Percentiles rank a stretch among this genome's conserved stretches.
Evolutionary conservation across 495 filamentous ascomycete genomes (phyloP).

Genomic region (Penicillium bialowiezense): DNA sequence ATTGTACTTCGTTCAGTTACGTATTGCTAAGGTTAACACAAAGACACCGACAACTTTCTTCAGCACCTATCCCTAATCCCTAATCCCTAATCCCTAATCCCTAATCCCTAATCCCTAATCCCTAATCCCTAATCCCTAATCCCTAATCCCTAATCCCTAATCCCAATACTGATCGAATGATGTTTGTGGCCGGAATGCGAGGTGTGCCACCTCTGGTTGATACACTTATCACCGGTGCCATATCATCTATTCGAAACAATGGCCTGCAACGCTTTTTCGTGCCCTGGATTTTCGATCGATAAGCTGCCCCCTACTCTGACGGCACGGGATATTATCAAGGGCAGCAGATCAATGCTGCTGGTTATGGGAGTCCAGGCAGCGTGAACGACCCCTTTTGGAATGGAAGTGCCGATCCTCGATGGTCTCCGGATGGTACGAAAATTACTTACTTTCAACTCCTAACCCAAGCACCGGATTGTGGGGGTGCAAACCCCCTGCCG

Average conservation of each 20-base stretch:
- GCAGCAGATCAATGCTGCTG: constrained; percentile 7
- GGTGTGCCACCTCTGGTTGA: constrained; percentile 20
- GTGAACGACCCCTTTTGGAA: constrained; percentile 26
- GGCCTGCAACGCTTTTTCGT: constrained; percentile 21
- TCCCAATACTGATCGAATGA: constrained; percentile 16
- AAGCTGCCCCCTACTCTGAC: neutral
- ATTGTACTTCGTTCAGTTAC: too few relatives aligned
- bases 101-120: too few relatives aligned
- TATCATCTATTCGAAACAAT: constrained; percentile 22
- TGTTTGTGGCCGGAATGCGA: constrained; percentile 24
- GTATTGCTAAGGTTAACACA: too few relatives aligned
- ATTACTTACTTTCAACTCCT: constrained; percentile 20
- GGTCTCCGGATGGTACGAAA: constrained; percentile 21
- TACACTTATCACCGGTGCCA: constrained; percentile 7
- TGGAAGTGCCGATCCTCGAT: constrained; percentile 21
- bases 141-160: too few relatives aligned
- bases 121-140: too few relatives aligned
- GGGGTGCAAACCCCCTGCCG: constrained; percentile 13
- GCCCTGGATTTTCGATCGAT: constrained; percentile 17
- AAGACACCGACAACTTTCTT: too few relatives aligned
- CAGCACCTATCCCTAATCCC: too few relatives aligned
- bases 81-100: too few relatives aligned
- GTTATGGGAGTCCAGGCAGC: constrained; percentile 14
- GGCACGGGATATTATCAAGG: neutral
- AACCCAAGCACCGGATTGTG: constrained; percentile 13